Conservation (phyloP, 2,329 filamentous ascomycete genomes). For the Colletotrichum kahawae region DNA sequence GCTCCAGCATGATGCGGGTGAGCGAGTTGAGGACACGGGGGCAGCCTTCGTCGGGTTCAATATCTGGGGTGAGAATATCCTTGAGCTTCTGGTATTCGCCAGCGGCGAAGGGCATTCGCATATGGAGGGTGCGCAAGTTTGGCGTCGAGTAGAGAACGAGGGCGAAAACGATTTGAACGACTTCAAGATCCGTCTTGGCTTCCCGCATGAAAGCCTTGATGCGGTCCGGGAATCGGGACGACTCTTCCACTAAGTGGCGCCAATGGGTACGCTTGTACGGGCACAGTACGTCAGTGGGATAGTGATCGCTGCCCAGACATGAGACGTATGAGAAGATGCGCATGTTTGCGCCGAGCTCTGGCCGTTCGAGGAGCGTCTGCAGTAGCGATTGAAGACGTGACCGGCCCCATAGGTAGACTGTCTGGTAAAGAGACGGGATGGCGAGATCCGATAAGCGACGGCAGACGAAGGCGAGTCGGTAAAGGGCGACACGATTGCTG, state of each 20-base stretch:
- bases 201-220: conserved; percentile 12
- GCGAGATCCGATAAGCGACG: conserved; percentile 13
- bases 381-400: conserved; percentile 17
- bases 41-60: conserved; percentile 7
- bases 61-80: conserved; percentile 16
- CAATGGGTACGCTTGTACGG: conserved; percentile 20
- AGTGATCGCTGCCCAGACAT: conserved; percentile 15
- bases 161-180: conserved; percentile 17
- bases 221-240: conserved; percentile 1
- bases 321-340: conserved; percentile 20
- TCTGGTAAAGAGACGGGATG: conserved; percentile 13
- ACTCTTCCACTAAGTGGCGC: conserved; percentile 13
- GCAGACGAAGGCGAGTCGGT: conserved; percentile 16
- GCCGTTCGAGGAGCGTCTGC: conserved; percentile 18
- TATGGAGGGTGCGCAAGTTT: conserved; percentile 10
- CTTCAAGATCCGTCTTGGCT: conserved; percentile 8
- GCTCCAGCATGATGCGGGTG: conserved; percentile 20
- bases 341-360: conserved; percentile 16
- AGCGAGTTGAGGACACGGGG: conserved; percentile 18
- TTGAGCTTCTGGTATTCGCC: conserved; percentile 21
- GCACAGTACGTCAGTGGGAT: conserved; percentile 12
- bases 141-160: conserved; percentile 20
- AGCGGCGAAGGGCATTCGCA: conserved; percentile 20
- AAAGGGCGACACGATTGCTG: conserved; percentile 13
- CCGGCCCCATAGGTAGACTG: conserved; percentile 18